Percentiles rank a stretch among this genome's conserved stretches.
phyloP scores from a whole-genome alignment of 805 yeast genomes.

The Lachancea dasiensis region DNA sequence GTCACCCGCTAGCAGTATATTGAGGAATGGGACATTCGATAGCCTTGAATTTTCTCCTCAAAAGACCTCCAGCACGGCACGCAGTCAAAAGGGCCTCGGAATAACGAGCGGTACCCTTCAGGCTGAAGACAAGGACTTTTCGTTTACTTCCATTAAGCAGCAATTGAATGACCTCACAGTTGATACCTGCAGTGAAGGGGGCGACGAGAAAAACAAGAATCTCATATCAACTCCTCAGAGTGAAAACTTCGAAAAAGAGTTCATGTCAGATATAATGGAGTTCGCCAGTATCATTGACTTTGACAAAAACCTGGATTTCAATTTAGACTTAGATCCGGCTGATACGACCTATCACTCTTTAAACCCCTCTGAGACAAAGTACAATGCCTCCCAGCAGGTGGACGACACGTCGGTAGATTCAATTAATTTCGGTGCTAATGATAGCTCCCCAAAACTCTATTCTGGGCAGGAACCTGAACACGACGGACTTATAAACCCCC shows the following conservation, averaged over 20 bases:
- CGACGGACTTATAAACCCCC: neutral
- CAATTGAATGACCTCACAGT: constrained; percentile 22
- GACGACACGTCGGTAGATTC: constrained; percentile 4
- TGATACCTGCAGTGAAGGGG: constrained; percentile 14
- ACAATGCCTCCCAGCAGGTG: neutral
- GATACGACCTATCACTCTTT: constrained; percentile 8
- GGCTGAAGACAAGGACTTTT: constrained; percentile 11
- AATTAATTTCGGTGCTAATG: neutral
- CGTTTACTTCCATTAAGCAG: constrained; percentile 28
- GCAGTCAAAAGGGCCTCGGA: neutral
- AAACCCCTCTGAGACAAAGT: constrained; percentile 6
- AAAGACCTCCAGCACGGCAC: neutral
- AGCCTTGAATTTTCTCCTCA: constrained; percentile 21
- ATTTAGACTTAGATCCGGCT: constrained; percentile 25
- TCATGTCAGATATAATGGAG: constrained; percentile 38
- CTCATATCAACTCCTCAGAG: neutral
- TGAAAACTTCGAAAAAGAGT: constrained; percentile 25
- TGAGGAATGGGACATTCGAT: constrained; percentile 31
- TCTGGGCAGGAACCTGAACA: too few species aligned
- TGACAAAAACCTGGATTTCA: constrained; percentile 38
- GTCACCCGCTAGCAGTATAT: constrained; percentile 35
- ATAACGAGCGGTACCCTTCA: neutral
- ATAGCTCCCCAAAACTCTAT: too few species aligned
- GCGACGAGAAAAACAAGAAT: constrained; percentile 9
- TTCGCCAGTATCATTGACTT: constrained; percentile 42